Evolutionary conservation across 1,284 basidiomycete genomes (phyloP).

Genomic region (Sanghuangporus weigelae): DNA sequence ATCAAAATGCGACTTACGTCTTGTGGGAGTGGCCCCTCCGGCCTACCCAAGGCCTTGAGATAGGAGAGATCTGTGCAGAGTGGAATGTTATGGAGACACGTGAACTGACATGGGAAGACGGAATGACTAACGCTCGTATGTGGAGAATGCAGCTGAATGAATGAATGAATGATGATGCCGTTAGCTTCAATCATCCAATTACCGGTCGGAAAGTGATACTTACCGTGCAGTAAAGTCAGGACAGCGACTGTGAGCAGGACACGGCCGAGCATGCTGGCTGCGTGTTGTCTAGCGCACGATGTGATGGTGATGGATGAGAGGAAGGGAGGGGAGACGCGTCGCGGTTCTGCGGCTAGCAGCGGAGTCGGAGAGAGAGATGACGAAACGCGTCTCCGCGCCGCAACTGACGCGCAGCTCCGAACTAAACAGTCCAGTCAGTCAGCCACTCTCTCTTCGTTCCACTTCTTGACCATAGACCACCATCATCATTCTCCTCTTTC

Average conservation of each 20-base stretch:
- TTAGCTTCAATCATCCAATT: background rate
- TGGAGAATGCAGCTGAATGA: constrained; percentile 42
- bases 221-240: constrained; percentile 48
- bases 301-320: background rate
- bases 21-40: constrained; percentile 56
- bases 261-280: constrained; percentile 37
- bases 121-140: constrained; percentile 56
- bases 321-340: background rate
- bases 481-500: background rate
- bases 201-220: background rate
- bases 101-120: background rate
- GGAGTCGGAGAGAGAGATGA: background rate
- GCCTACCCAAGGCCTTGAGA: constrained; percentile 66
- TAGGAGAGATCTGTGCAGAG: constrained; percentile 56
- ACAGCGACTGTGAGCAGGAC: constrained; percentile 40
- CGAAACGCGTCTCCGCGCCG: background rate
- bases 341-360: background rate
- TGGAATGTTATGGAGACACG: background rate
- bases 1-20: constrained; percentile 41
- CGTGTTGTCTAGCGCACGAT: background rate
- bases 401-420: background rate
- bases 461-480: background rate
- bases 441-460: background rate
- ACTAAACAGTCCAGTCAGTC: background rate
- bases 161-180: background rate